Conservation (phyloP, 306 rosid genomes). For the Dryas alaskensis region DNA sequence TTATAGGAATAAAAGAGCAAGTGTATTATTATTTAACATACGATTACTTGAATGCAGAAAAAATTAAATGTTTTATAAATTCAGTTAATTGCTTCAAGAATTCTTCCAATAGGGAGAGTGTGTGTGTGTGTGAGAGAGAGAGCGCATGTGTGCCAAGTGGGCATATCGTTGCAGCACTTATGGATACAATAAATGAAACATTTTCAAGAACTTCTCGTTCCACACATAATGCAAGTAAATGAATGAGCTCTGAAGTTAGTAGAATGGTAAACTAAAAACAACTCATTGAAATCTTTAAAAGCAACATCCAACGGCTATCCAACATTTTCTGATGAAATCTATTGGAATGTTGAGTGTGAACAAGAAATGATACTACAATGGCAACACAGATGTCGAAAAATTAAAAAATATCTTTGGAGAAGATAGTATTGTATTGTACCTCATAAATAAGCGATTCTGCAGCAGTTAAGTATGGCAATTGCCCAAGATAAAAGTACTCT, state of each 20-base stretch:
- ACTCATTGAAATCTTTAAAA: slow-evolving; percentile 19
- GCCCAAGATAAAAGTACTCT: slow-evolving; percentile 84
- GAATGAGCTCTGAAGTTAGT: background rate
- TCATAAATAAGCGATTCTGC: slow-evolving; percentile 67
- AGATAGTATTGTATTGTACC: slow-evolving; percentile 30
- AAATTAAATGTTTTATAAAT: too few relatives aligned
- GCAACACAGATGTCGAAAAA: background rate
- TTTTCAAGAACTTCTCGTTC: background rate
- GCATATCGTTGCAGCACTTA: background rate
- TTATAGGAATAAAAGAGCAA: too few relatives aligned
- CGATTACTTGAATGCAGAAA: too few relatives aligned
- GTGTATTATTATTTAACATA: too few relatives aligned
- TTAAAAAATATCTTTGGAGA: background rate
- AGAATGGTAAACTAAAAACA: background rate
- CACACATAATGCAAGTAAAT: background rate
- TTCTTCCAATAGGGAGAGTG: too few relatives aligned
- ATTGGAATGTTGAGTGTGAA: background rate
- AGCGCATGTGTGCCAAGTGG: too few relatives aligned
- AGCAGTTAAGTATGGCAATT: slow-evolving; percentile 78
- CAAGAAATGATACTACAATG: background rate
- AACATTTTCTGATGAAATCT: background rate
- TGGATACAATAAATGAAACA: background rate
- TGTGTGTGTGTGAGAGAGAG: too few relatives aligned
- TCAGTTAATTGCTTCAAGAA: too few relatives aligned
- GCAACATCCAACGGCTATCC: slow-evolving; percentile 15